Conservation (phyloP, 2,329 filamentous ascomycete genomes). For the Didymellaceae sp. region DNA sequence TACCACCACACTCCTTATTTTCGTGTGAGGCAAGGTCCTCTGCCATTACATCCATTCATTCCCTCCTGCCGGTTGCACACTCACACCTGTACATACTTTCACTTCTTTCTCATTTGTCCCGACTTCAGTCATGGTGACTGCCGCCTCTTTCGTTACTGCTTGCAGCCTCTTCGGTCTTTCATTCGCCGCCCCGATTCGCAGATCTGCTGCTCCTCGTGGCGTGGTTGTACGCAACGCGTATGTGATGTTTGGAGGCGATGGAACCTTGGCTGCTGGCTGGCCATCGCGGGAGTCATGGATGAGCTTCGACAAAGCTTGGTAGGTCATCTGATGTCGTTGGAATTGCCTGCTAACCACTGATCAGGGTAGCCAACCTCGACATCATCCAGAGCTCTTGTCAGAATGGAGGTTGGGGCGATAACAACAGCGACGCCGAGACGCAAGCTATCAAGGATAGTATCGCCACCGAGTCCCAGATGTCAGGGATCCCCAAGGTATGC, state of each 20-base stretch:
- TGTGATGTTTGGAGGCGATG: conserved; percentile 45
- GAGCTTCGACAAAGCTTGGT: conserved; percentile 46
- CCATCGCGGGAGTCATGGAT: conserved; percentile 45
- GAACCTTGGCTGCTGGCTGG: conserved; percentile 47
- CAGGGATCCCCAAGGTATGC: conserved; percentile 49
- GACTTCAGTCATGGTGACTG: conserved; percentile 24
- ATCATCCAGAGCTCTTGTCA: conserved; percentile 48
- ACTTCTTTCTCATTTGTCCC: not conserved
- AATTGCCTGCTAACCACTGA: conserved; percentile 6
- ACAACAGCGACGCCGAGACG: conserved; percentile 50
- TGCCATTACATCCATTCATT: conserved; percentile 10
- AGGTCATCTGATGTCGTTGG: not conserved
- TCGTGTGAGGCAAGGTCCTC: conserved; percentile 16
- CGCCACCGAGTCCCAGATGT: conserved; percentile 33
- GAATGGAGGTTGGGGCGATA: conserved; percentile 40
- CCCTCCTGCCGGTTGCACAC: not conserved
- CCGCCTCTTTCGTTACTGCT: conserved; percentile 31
- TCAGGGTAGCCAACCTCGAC: conserved; percentile 43
- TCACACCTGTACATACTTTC: not conserved
- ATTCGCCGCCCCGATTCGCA: conserved; percentile 30
- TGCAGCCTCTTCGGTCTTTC: conserved; percentile 38
- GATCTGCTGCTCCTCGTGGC: conserved; percentile 14
- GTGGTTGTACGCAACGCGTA: conserved; percentile 31
- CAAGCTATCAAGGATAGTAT: conserved; percentile 49
- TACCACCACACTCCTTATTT: conserved; percentile 9